phyloP scores from a whole-genome alignment of 441 rosid species.

The Geranium incanum region DNA sequence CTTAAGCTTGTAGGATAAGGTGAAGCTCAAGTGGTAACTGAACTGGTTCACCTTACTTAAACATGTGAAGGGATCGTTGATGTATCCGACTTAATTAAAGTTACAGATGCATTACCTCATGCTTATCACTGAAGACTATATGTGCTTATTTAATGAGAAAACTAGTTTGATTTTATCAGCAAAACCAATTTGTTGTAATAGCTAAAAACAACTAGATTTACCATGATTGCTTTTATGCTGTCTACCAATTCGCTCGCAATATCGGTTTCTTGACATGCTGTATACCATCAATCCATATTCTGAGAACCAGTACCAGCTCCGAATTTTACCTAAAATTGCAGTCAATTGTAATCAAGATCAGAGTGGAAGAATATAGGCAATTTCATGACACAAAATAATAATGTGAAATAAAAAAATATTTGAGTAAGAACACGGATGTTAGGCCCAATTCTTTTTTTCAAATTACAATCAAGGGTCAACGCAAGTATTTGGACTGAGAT shows the following conservation, averaged over 20 bases:
- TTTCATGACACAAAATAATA: neutral
- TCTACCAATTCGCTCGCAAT: constrained; percentile 90
- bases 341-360: constrained; percentile 20
- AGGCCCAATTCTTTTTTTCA: neutral
- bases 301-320: constrained; percentile 98
- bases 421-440: neutral
- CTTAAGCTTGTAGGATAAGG: too few relatives aligned
- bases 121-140: neutral
- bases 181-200: neutral
- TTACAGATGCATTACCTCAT: too few relatives aligned
- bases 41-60: too few relatives aligned
- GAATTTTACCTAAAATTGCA: constrained; percentile 55
- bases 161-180: neutral
- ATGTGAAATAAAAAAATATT: too few relatives aligned
- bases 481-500: neutral
- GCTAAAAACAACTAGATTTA: constrained; percentile 24
- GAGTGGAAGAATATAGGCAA: neutral
- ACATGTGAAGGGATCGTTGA: too few relatives aligned
- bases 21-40: too few relatives aligned
- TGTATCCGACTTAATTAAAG: too few relatives aligned
- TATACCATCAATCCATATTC: constrained; percentile 76
- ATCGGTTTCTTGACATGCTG: constrained; percentile 85
- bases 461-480: neutral
- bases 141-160: neutral
- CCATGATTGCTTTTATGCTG: constrained; percentile 96